Conservation (phyloP, 805 yeast genomes). For the Candida nanaspora region DNA sequence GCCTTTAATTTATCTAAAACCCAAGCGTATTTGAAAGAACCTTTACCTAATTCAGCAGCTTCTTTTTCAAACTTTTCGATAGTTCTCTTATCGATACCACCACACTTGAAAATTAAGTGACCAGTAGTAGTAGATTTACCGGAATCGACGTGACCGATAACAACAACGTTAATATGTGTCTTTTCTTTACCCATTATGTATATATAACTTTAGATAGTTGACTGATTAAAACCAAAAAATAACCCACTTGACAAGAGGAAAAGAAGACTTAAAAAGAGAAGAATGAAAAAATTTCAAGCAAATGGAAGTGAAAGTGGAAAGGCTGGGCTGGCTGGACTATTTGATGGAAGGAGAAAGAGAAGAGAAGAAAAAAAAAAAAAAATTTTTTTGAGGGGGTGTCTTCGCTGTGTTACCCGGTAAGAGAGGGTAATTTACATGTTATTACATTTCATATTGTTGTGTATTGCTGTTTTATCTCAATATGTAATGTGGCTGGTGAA, state of each 20-base stretch:
- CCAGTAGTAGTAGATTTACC: conserved; percentile 99
- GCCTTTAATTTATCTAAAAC: conserved; percentile 93
- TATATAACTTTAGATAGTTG: neutral
- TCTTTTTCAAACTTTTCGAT: conserved; percentile 97
- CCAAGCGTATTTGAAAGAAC: conserved; percentile 98
- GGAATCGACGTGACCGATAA: conserved; percentile 99
- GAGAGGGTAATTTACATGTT: too few species aligned
- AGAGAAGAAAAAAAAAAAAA: too few species aligned
- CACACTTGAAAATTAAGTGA: conserved; percentile 98
- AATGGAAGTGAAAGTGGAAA: too few species aligned
- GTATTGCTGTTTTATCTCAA: too few species aligned
- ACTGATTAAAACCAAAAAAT: neutral
- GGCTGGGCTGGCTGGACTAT: too few species aligned
- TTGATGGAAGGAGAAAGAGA: too few species aligned
- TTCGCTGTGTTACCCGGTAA: too few species aligned
- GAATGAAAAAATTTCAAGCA: neutral
- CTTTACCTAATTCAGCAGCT: conserved; percentile 96
- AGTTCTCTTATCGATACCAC: conserved; percentile 99
- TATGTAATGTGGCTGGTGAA: too few species aligned
- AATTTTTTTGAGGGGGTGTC: too few species aligned
- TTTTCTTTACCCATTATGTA: conserved; percentile 78
- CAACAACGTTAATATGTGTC: conserved; percentile 99
- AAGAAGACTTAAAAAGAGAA: neutral
- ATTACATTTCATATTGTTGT: too few species aligned
- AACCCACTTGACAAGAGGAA: too few species aligned